phyloP scores from a whole-genome alignment of 2,329 filamentous ascomycete species.

The Sporothrix phasma region DNA sequence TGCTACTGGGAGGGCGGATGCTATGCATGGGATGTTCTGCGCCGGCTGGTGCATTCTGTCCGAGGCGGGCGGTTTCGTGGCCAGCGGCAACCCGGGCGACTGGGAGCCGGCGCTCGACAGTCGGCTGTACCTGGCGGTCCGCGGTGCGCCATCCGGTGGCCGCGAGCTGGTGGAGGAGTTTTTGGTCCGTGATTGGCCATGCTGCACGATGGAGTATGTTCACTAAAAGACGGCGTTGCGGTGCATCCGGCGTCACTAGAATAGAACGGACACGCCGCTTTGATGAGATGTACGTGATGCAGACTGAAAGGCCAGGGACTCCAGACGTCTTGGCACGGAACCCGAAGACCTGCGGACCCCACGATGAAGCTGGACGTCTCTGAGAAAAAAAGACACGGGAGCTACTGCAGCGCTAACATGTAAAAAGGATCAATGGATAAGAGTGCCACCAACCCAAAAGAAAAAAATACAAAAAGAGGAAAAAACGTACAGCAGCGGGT shows the following conservation, averaged over 20 bases:
- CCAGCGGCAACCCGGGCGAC: slow-evolving; percentile 60
- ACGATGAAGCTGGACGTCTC: not conserved
- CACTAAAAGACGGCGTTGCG: slow-evolving; percentile 19
- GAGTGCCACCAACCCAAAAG: not conserved
- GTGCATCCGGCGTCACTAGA: not conserved
- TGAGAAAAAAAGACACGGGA: not conserved
- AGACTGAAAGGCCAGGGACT: no score
- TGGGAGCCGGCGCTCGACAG: slow-evolving; percentile 55
- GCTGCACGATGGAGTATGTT: slow-evolving; percentile 34
- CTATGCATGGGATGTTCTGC: slow-evolving; percentile 79
- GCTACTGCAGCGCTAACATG: not conserved
- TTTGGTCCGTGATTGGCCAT: slow-evolving; percentile 50
- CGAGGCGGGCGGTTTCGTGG: slow-evolving; percentile 66
- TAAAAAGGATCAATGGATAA: not conserved
- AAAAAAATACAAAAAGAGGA: not conserved
- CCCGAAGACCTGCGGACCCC: not conserved
- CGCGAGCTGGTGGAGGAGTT: slow-evolving; percentile 54
- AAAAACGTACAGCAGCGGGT: not conserved
- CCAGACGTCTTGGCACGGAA: no score
- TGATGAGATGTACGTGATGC: no score
- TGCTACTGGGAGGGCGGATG: slow-evolving; percentile 76
- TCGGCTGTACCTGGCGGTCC: slow-evolving; percentile 52
- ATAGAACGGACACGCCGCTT: not conserved
- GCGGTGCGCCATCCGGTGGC: slow-evolving; percentile 50
- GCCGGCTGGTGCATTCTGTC: slow-evolving; percentile 68